Percentiles rank a stretch among this genome's conserved stretches.
Evolutionary conservation across 2,329 filamentous ascomycete genomes (phyloP).

Genomic region (Hypoxylon sp.): DNA sequence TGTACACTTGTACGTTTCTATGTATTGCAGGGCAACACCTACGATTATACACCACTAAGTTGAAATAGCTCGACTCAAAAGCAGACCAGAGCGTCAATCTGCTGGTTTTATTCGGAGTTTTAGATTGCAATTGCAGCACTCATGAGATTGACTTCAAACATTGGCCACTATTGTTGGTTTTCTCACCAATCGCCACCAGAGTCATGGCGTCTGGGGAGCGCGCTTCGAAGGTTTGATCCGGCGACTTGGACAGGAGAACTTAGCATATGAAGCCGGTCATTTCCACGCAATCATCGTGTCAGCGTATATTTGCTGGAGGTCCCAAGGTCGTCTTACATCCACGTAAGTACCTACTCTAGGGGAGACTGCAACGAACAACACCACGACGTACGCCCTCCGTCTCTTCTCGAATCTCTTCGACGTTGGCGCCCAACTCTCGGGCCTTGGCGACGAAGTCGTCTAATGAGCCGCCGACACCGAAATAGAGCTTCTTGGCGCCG

Average conservation of each 20-base stretch:
- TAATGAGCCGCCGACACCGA: constrained; percentile 85
- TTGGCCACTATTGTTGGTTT: background rate
- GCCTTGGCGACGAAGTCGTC: constrained; percentile 76
- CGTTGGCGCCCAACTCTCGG: constrained; percentile 60
- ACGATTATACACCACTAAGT: background rate
- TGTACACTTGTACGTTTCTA: background rate
- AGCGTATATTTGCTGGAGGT: constrained; percentile 1
- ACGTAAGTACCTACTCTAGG: constrained; percentile 13
- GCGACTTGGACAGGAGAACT: background rate
- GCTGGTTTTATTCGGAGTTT: background rate
- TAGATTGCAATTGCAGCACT: background rate
- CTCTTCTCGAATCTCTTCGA: constrained; percentile 68
- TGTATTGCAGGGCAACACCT: background rate
- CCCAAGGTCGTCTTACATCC: background rate
- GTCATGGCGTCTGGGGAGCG: background rate
- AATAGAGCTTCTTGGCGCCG: constrained; percentile 84
- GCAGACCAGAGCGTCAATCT: background rate
- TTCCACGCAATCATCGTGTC: background rate
- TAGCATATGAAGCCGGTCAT: background rate
- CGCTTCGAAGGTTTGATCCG: background rate
- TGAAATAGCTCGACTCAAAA: background rate
- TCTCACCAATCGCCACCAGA: background rate
- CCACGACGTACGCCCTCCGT: constrained; percentile 71
- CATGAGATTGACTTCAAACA: background rate
- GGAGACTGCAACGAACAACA: constrained; percentile 66